A percentile compares a stretch with the other conserved stretches of the same genome.
phyloP scores from a whole-genome alignment of 2,329 filamentous ascomycete genomes.

The Elsinoe australis region DNA sequence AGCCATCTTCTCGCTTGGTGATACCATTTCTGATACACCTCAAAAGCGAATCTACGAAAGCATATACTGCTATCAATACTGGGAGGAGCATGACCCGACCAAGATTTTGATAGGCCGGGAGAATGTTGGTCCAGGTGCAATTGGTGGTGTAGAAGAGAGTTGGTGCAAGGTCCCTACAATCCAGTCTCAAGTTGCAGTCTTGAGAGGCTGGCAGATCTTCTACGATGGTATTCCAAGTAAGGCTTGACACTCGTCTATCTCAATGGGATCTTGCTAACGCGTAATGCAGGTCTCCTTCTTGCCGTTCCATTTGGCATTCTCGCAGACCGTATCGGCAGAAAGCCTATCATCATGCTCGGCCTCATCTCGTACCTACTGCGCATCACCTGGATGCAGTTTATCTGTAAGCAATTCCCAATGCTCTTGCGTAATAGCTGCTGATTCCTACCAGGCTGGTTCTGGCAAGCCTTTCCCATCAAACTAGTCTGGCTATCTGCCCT shows the following conservation, averaged over 20 bases:
- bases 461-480: conserved; percentile 30
- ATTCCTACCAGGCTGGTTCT: conserved; percentile 26
- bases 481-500: conserved; percentile 28
- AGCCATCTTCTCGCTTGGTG: conserved; percentile 39
- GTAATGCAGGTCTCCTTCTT: conserved; percentile 24
- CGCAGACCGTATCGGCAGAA: conserved; percentile 31
- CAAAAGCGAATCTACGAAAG: conserved; percentile 46
- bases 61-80: conserved; percentile 46
- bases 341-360: conserved; percentile 28
- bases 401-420: conserved; percentile 23
- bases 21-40: conserved; percentile 36
- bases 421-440: neutral
- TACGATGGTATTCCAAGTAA: conserved; percentile 43
- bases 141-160: conserved; percentile 34
- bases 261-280: neutral
- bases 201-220: conserved; percentile 42
- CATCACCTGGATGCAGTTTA: conserved; percentile 26
- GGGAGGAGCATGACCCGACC: conserved; percentile 35
- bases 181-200: conserved; percentile 46
- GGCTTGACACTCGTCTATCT: no score
- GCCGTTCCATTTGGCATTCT: conserved; percentile 32
- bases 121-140: conserved; percentile 26
- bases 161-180: conserved; percentile 45
- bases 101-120: conserved; percentile 25
- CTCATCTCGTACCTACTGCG: conserved; percentile 24